Percentiles rank a stretch among this genome's conserved stretches.
Conservation (phyloP, 2,329 filamentous ascomycete species). For the Lasiodiplodia theobromae region DNA sequence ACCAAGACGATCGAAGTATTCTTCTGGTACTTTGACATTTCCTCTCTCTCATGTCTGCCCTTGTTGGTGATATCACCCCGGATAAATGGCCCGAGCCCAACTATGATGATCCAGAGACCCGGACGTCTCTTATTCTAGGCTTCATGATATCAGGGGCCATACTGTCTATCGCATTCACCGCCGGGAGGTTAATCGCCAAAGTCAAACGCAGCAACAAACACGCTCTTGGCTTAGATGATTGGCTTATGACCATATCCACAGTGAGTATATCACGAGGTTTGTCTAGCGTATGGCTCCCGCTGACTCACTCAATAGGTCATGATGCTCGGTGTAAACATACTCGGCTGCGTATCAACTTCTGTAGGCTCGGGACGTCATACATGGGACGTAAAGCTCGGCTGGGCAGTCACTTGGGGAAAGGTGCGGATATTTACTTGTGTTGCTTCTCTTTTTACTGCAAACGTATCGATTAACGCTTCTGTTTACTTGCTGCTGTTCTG, state of each 20-base stretch:
- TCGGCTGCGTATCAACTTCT: conserved; percentile 38
- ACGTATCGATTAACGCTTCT: conserved; percentile 9
- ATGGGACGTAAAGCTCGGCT: conserved; percentile 32
- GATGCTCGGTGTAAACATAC: conserved; percentile 38
- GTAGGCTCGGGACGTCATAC: conserved; percentile 42
- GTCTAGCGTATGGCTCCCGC: too few species aligned
- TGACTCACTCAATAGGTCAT: conserved; percentile 14
- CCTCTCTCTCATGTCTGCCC: conserved; percentile 20
- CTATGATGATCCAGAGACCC: conserved; percentile 40
- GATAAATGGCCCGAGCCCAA: conserved; percentile 39
- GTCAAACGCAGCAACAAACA: conserved; percentile 35
- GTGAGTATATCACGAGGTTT: conserved; percentile 28
- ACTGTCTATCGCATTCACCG: conserved; percentile 31
- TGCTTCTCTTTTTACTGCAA: background rate
- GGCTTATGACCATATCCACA: conserved; percentile 40
- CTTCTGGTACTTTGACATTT: conserved; percentile 8
- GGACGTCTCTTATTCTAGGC: conserved; percentile 37
- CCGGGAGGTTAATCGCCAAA: conserved; percentile 35
- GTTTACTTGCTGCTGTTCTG: background rate
- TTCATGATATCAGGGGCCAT: conserved; percentile 36
- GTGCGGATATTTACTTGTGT: background rate
- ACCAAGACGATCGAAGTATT: conserved; percentile 12
- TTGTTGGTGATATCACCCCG: conserved; percentile 19
- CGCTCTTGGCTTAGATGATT: conserved; percentile 39
- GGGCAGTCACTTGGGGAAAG: conserved; percentile 25